phyloP scores from a whole-genome alignment of 2,329 filamentous ascomycete species.

The Botrytis hyacinthi region DNA sequence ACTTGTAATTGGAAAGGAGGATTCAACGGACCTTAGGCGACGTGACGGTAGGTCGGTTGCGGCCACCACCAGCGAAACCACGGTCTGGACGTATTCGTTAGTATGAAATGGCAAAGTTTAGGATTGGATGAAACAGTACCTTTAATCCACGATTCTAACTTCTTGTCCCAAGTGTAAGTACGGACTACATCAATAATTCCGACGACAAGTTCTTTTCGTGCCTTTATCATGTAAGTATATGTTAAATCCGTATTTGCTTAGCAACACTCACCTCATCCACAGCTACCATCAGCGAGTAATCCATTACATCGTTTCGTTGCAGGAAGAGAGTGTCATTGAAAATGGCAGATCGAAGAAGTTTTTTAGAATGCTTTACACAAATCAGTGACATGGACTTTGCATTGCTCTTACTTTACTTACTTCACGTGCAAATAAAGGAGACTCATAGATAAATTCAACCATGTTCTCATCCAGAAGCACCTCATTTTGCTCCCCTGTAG shows the following conservation, averaged over 20 bases:
- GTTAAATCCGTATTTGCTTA: not conserved
- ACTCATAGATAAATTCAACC: conserved; percentile 98
- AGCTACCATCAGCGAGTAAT: conserved; percentile 97
- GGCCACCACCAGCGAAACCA: conserved; percentile 72
- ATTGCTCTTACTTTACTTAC: conserved; percentile 24
- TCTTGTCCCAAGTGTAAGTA: conserved; percentile 99
- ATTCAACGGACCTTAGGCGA: conserved; percentile 72
- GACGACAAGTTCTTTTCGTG: conserved; percentile 85
- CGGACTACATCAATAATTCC: conserved; percentile 98
- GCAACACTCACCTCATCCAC: conserved; percentile 66
- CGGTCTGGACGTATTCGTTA: conserved; percentile 51
- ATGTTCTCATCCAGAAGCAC: conserved; percentile 97
- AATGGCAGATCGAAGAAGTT: conserved; percentile 83
- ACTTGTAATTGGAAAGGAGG: not conserved
- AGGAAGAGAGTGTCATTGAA: conserved; percentile 98
- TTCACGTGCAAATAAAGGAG: conserved; percentile 88
- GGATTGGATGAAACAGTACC: not conserved
- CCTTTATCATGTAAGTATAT: conserved; percentile 32
- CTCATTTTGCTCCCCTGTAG: conserved; percentile 92
- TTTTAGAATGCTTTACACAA: conserved; percentile 70
- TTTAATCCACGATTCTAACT: conserved; percentile 99
- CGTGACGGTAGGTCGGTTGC: conserved; percentile 89
- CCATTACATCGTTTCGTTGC: conserved; percentile 95
- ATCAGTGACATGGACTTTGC: conserved; percentile 2
- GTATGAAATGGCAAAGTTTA: not conserved